Evolutionary conservation across 306 rosid genomes (phyloP).

Genomic region (Castanospermum australe): DNA sequence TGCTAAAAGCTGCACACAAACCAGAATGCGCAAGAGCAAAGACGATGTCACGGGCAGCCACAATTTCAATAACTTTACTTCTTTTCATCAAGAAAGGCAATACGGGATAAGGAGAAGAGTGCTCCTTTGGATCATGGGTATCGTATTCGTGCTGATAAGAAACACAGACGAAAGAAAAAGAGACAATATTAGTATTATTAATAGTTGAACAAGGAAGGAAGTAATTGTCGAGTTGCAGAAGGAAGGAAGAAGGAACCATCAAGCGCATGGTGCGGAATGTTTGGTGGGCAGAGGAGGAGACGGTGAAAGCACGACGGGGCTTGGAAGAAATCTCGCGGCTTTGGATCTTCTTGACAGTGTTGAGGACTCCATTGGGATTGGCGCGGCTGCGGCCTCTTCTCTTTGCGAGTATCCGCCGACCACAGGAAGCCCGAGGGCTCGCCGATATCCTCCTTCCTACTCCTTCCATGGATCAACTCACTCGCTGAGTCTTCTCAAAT

Average conservation of each 20-base stretch:
- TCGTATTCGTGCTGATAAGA: conserved; percentile 61
- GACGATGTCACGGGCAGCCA: conserved; percentile 76
- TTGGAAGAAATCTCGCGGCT: conserved; percentile 77
- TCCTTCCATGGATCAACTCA: too few species aligned
- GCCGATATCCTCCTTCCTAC: conserved; percentile 75
- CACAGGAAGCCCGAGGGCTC: conserved; percentile 60
- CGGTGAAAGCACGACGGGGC: conserved; percentile 71
- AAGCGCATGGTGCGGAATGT: conserved; percentile 82
- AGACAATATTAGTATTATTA: neutral
- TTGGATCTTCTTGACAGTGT: conserved; percentile 74
- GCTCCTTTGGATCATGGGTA: conserved; percentile 76
- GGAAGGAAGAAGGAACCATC: conserved; percentile 37
- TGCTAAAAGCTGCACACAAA: conserved; percentile 86
- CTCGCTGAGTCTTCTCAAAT: too few species aligned
- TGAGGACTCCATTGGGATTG: conserved; percentile 39
- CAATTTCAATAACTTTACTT: conserved; percentile 77
- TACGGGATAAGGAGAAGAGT: conserved; percentile 50
- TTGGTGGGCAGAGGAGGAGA: conserved; percentile 72
- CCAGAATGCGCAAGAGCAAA: conserved; percentile 92
- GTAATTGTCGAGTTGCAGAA: neutral
- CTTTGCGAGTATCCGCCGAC: conserved; percentile 75
- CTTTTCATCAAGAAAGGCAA: conserved; percentile 80
- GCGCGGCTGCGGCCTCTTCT: conserved; percentile 50
- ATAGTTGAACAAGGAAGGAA: too few species aligned
- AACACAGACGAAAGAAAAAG: too few species aligned